Base-by-base conservation (phyloP, 2,329 filamentous ascomycete genomes). In the Ilyonectria robusta region DNA sequence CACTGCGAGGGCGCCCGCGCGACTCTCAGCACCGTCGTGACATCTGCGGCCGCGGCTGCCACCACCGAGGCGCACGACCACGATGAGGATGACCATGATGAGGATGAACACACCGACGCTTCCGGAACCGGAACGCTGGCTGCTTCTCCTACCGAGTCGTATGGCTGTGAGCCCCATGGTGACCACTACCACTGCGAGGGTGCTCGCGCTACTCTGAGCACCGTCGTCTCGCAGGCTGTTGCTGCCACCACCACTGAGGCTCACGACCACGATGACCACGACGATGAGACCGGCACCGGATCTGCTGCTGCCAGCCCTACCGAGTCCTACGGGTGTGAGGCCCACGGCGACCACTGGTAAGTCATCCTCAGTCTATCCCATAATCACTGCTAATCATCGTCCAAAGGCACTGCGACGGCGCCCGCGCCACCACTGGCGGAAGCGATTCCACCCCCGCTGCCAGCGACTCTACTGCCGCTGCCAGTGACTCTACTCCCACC, bases 281-380 rank as follows among this genome's bases (percentile, higher is more conserved):
- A 64, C 3, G 56, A 62, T 17, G 50, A 67, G 15, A 29, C 66
- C 5, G 71, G 61, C 6, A 66, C 70, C 7, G 55, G 58, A 15
- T 55, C 66, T 6, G 50, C 65, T 0, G 46, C 42, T 9, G 65
- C 73, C 6, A 71, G 67, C 40, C 73, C 73, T 9, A 76, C 73
- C 44, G 73, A 75, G 63, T 75, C 73, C 1, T 44, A 67, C 5
- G 73, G 73, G 6, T 75, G 73, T 0, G 67, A 73, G 5, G 59
- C 72, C 47, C 72, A 76, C 23, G 72, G 73, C 9, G 73, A 76
- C 59, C 73, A 76, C 69, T 75, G 68, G 71, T 60, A 13, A 57
- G 62, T 6, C 4, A 6, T 6, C 15, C 15, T 19, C 2, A 11
- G 1, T 9, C 3, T 4, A 9, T 2, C 8, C 33, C 15, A 6